These are phyloP conservation scores for Colletotrichum sp. DNA, from an alignment of 2,329 filamentous ascomycete species.

Conservation along the genomic window DNA sequence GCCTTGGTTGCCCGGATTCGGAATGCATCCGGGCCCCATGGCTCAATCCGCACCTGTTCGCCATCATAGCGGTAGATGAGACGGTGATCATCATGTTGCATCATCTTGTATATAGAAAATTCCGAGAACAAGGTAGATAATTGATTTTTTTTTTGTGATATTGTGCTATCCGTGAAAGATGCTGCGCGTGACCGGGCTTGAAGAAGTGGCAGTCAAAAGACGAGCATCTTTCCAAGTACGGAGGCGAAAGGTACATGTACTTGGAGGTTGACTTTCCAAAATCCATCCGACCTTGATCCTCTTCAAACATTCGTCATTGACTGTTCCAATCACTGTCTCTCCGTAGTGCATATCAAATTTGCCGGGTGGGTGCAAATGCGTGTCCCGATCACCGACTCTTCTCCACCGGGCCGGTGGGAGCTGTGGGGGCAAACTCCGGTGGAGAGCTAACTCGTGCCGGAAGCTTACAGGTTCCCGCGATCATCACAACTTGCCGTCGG, in stretches of 20 bases:
- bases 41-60: conserved; percentile 36
- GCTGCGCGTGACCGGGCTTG: background rate
- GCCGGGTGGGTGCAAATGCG: background rate
- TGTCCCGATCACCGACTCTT: background rate
- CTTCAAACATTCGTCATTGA: background rate
- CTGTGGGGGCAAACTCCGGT: background rate
- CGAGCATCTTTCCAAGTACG: background rate
- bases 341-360: background rate
- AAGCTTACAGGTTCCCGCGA: background rate
- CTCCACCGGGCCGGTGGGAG: background rate
- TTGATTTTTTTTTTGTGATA: background rate
- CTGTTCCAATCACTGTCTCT: background rate
- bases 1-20: conserved; percentile 50
- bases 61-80: conserved; percentile 37
- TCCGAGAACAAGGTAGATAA: background rate
- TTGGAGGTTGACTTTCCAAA: background rate
- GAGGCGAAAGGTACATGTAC: background rate
- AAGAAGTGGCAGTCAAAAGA: background rate
- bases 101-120: background rate
- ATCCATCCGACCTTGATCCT: background rate
- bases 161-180: background rate
- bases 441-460: background rate
- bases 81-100: background rate
- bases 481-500: background rate
- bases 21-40: conserved; percentile 49